These are phyloP conservation scores for Suillus americanus DNA, from an alignment of 768 basidiomycete genomes.

Conservation along the genomic window DNA sequence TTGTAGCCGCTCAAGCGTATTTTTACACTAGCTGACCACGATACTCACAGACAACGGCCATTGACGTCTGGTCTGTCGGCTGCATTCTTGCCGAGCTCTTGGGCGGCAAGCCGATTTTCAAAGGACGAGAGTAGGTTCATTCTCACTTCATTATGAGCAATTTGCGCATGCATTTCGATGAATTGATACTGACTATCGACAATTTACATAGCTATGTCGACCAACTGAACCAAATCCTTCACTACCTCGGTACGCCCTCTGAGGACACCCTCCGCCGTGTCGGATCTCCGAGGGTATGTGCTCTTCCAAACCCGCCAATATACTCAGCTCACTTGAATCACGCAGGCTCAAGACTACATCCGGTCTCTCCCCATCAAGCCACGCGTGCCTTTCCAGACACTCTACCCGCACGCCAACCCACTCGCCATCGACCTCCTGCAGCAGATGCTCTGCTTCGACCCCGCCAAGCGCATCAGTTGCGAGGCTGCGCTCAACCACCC, in stretches of 20 bases:
- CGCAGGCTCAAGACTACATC: slow-evolving; percentile 94
- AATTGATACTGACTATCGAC: slow-evolving; percentile 9
- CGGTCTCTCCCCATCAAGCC: slow-evolving; percentile 97
- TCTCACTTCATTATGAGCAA: background rate
- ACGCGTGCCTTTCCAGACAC: slow-evolving; percentile 84
- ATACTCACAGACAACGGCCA: slow-evolving; percentile 69
- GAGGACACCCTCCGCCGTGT: slow-evolving; percentile 96
- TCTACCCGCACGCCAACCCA: slow-evolving; percentile 94
- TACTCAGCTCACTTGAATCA: background rate
- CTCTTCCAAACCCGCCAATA: background rate
- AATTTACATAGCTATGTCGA: slow-evolving; percentile 78
- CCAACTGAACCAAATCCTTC: slow-evolving; percentile 96
- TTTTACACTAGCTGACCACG: slow-evolving; percentile 14
- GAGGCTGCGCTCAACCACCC: slow-evolving; percentile 95
- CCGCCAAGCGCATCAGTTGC: slow-evolving; percentile 93
- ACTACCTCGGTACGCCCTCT: slow-evolving; percentile 96
- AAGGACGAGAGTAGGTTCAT: slow-evolving; percentile 85
- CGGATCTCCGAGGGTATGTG: slow-evolving; percentile 84
- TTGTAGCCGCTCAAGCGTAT: background rate
- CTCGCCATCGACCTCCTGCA: slow-evolving; percentile 90
- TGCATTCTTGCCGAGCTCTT: slow-evolving; percentile 93
- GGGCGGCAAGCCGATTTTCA: slow-evolving; percentile 94
- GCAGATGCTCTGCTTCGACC: slow-evolving; percentile 93
- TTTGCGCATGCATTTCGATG: background rate
- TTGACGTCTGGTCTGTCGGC: slow-evolving; percentile 96